Evolutionary conservation across 2,329 filamentous ascomycete species (phyloP).

Genomic region (Colletotrichum higginsianum): DNA sequence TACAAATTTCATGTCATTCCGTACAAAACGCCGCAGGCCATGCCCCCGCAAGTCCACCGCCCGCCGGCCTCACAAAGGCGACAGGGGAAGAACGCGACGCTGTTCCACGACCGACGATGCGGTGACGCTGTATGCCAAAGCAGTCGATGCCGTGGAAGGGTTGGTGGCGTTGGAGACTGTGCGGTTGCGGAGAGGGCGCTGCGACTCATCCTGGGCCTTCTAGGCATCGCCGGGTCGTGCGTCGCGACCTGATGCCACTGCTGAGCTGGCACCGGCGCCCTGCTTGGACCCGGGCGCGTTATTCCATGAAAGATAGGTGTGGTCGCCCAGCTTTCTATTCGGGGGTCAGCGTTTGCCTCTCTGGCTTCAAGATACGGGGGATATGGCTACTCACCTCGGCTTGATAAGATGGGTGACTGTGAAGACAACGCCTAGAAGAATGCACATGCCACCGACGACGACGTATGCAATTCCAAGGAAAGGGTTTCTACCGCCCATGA

Average conservation of each 20-base stretch:
- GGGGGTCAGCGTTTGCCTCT: slow-evolving; percentile 16
- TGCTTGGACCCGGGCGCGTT: slow-evolving; percentile 65
- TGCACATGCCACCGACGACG: slow-evolving; percentile 92
- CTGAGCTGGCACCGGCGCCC: slow-evolving; percentile 57
- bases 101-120: slow-evolving; percentile 26
- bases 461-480: slow-evolving; percentile 98
- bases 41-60: background rate
- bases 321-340: slow-evolving; percentile 92
- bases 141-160: slow-evolving; percentile 15
- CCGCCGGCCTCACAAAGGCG: slow-evolving; percentile 3
- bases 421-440: slow-evolving; percentile 89
- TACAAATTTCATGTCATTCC: slow-evolving; percentile 40
- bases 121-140: slow-evolving; percentile 32
- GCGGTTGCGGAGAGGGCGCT: slow-evolving; percentile 30
- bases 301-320: slow-evolving; percentile 98
- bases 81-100: slow-evolving; percentile 24
- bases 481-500: slow-evolving; percentile 95
- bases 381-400: slow-evolving; percentile 73
- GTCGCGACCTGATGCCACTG: slow-evolving; percentile 71
- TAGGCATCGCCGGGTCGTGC: slow-evolving; percentile 61
- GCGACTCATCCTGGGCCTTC: slow-evolving; percentile 50
- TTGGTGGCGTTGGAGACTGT: slow-evolving; percentile 26
- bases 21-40: slow-evolving; percentile 17
- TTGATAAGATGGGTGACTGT: slow-evolving; percentile 92
- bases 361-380: slow-evolving; percentile 17